phyloP scores from a whole-genome alignment of 2,329 filamentous ascomycete genomes.

The Fusarium veterinarium region DNA sequence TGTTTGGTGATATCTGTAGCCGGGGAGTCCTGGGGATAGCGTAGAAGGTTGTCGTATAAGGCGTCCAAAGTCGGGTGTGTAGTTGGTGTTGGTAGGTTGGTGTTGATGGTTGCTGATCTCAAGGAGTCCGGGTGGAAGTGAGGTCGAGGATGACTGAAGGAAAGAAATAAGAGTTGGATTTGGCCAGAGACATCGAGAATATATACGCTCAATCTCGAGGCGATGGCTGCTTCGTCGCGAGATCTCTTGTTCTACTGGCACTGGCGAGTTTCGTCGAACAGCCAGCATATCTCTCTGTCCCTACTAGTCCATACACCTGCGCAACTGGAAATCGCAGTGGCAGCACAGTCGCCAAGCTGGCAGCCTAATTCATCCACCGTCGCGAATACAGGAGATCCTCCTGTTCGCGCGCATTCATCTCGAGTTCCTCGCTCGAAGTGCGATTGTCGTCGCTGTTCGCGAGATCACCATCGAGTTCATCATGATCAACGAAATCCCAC shows the following conservation, averaged over 20 bases:
- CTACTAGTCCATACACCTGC: fast-evolving
- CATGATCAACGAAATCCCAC: background rate
- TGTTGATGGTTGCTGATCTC: background rate
- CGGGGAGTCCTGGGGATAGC: background rate
- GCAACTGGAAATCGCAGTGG: fast-evolving
- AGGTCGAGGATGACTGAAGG: background rate
- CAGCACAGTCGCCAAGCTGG: fast-evolving
- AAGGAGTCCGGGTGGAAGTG: fast-evolving
- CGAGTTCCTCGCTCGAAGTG: background rate
- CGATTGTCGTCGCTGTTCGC: background rate
- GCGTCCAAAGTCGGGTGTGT: background rate
- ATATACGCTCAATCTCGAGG: background rate
- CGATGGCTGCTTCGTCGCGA: background rate
- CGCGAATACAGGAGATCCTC: background rate
- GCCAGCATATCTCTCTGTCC: fast-evolving
- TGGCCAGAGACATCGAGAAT: background rate
- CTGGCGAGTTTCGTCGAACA: background rate
- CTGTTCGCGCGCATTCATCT: background rate
- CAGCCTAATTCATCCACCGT: fast-evolving
- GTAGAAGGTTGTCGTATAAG: background rate
- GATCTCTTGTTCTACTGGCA: background rate
- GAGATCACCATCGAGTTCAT: background rate
- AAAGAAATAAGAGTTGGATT: background rate
- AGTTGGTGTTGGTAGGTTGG: background rate
- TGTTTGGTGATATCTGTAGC: too few species aligned